A percentile compares a stretch with the other conserved stretches of the same genome.
phyloP scores from a whole-genome alignment of 2,329 filamentous ascomycete genomes.

The Calonectria montana region DNA sequence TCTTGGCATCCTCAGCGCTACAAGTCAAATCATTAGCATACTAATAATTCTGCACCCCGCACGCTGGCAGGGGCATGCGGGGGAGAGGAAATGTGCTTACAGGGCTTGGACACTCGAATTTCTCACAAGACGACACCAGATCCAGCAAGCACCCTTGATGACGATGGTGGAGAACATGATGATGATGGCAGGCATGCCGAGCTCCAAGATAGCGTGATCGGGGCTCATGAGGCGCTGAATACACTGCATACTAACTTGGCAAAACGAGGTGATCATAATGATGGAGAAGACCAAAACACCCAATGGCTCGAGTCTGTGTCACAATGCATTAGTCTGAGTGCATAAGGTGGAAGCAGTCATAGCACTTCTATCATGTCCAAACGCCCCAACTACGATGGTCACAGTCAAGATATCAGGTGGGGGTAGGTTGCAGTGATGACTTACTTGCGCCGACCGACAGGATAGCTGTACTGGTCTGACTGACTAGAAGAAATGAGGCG shows the following conservation, averaged over 20 bases:
- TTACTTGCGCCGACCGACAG: conserved; percentile 75
- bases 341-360: neutral
- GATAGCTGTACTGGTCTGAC: conserved; percentile 80
- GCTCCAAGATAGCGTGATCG: conserved; percentile 76
- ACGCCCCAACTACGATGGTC: neutral
- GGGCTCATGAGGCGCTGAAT: conserved; percentile 69
- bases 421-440: conserved; percentile 21
- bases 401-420: neutral
- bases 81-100: conserved; percentile 48
- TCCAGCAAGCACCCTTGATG: conserved; percentile 85
- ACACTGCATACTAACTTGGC: conserved; percentile 80
- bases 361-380: neutral
- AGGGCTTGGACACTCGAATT: conserved; percentile 89
- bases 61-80: conserved; percentile 2
- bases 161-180: conserved; percentile 87
- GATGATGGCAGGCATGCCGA: conserved; percentile 76
- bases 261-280: conserved; percentile 88
- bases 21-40: conserved; percentile 17
- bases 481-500: conserved; percentile 73
- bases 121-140: conserved; percentile 88
- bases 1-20: conserved; percentile 65
- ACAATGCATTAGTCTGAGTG: conserved; percentile 30
- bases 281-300: conserved; percentile 85
- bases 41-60: conserved; percentile 22
- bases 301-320: conserved; percentile 76